Base-by-base conservation (phyloP, 2,329 filamentous ascomycete genomes). In the Pseudogymnoascus sp. region DNA sequence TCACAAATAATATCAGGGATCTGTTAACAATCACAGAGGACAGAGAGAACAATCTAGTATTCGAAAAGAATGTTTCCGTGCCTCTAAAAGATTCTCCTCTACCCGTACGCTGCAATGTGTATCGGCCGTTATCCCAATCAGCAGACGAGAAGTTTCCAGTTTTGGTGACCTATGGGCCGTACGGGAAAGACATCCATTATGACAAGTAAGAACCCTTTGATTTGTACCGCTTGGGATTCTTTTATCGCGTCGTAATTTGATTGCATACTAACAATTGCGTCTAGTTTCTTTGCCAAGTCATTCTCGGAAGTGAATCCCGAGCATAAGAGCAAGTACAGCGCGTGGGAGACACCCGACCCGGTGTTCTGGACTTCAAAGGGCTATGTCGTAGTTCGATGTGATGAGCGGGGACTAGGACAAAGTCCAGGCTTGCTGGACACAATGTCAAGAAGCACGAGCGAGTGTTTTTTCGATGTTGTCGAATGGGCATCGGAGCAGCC, bases 121-220 rank as follows among this genome's bases (percentile, higher is more conserved):
- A 82, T 65, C 73, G 79, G 1, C 80, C 80, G 1, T 80, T 79
- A 55, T 65, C 63, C 6, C 11, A 45, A 25, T 45, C 65, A 1
- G 71, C 76, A 21, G 76, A 72, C 65, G 61, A 61, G 8, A 71
- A 66, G 43, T 79, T 79, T 21, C 88, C 88, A 0, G 87, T 88
- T 0, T 71, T 90, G 7, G 83, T 88, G 1, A 90, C 87, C 0
- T 90, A 90, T 66, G 88, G 88, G 0, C 88, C 88, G 0, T 90
- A 90, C 66, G 88, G 88, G 52, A 90, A 91, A 67, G 87, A 90
- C 67, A 88, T 89, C 37, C 82, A 79, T 18, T 90, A 90, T 70
- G 75, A 78, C 63, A 76, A 80, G 76, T 79, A 67, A 67, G 73
- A n/a, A 9, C 3, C 18, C n/a, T 4, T 25, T 43, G 14, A 5